Evolutionary conservation across 1,139 yeast species (phyloP).

Genomic region (Arxiozyma heterogenica): DNA sequence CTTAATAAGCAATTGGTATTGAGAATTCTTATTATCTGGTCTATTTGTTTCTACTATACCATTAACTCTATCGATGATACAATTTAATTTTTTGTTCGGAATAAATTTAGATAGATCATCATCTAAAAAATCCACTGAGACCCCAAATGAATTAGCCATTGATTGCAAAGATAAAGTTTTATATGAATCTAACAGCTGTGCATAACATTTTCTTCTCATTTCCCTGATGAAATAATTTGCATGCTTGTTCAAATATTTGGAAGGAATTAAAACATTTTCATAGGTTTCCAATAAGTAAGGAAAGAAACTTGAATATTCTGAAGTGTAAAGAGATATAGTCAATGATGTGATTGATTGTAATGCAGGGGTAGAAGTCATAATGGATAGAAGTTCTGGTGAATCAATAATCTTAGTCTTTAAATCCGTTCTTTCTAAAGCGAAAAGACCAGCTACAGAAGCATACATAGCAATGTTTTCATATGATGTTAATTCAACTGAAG

Average conservation of each 20-base stretch:
- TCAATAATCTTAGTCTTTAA: slow-evolving; percentile 79
- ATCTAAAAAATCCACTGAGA: slow-evolving; percentile 72
- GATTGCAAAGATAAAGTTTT: slow-evolving; percentile 80
- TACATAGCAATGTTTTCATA: slow-evolving; percentile 87
- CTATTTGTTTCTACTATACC: slow-evolving; percentile 94
- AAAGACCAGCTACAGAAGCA: slow-evolving; percentile 78
- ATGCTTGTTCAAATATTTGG: slow-evolving; percentile 72
- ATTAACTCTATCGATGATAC: slow-evolving; percentile 91
- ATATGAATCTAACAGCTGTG: slow-evolving; percentile 89
- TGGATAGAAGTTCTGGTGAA: slow-evolving; percentile 84
- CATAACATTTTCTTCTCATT: slow-evolving; percentile 90
- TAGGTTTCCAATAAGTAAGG: slow-evolving; percentile 70
- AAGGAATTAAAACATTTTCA: slow-evolving; percentile 60
- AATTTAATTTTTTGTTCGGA: slow-evolving; percentile 86
- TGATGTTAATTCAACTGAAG: slow-evolving; percentile 85
- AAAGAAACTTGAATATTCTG: slow-evolving; percentile 79
- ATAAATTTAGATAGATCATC: slow-evolving; percentile 81
- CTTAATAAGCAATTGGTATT: slow-evolving; percentile 78
- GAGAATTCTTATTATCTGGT: slow-evolving; percentile 92
- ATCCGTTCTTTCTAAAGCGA: slow-evolving; percentile 75
- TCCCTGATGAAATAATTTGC: slow-evolving; percentile 81
- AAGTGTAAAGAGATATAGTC: slow-evolving; percentile 79
- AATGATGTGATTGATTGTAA: slow-evolving; percentile 76
- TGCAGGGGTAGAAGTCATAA: slow-evolving; percentile 61
- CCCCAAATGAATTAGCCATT: slow-evolving; percentile 92